Base-by-base conservation (phyloP, 176 grass and related monocot genomes). In the Coix lacrymajobi region DNA sequence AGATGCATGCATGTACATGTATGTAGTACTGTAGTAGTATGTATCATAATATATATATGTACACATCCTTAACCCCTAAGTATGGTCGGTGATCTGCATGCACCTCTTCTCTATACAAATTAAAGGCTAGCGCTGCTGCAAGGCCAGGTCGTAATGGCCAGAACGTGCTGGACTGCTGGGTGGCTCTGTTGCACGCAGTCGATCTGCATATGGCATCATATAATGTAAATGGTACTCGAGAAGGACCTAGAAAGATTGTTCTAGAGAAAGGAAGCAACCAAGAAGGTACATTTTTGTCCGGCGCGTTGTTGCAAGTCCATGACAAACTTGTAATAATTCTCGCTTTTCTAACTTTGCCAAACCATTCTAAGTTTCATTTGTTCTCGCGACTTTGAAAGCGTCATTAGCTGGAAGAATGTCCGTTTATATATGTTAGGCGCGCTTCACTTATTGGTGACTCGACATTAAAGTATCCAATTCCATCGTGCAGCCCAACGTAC, bases 361-460 rank as follows among this genome's bases (percentile, higher is more conserved):
- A 79, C 67, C 67, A 72, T 48, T 49, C n/a, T 43, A 64, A 48
- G 71, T 5, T 22, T 79, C 22, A 4, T 41, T 20, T 49, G 11
- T 45, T 10, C 9, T n/a, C 57, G 63, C 4, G 30, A 16, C 37
- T 78, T 85, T 85, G 30, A 12, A 61, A 11, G 66, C 66, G 2
- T 78, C 62, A 36, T 0, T 79, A 73, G 76, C 84, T 85, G 84
- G 76, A 72, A 49, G 66, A 85, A 73, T 85, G 56, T 72, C 79
- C 68, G 38, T 26, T 71, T 40, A 2, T 19, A 26, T 20, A n/a
- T 65, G 41, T 79, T 79, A 86, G 76, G 66, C 20, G 32, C 28
- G 49, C 37, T 0, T 3, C 31, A 45, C 71, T 66, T 65, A 74
- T 75, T 75, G 45, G 32, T 16, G 33, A 12, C 2, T 8, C 1